Conservation (phyloP, 192 early-diverging fungal genomes). For the Rhizoclosmatium globosum region DNA sequence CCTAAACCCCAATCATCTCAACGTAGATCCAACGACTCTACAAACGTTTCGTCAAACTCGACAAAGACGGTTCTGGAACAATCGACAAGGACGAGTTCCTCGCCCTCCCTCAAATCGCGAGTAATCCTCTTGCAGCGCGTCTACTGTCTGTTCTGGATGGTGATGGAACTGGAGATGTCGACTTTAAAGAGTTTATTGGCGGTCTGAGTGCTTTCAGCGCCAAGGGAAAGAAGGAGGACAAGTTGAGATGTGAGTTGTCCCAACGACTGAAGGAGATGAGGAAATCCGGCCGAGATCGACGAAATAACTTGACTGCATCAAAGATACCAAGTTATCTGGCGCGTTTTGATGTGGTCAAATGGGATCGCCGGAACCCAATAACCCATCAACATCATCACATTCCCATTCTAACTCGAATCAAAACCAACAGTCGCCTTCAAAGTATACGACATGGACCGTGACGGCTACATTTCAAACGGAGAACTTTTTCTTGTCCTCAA, state of each 20-base stretch:
- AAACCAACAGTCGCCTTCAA: conserved; percentile 87
- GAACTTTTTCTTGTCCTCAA: conserved; percentile 98
- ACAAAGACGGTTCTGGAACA: conserved; percentile 95
- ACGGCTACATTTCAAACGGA: conserved; percentile 98
- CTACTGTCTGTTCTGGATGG: conserved; percentile 97
- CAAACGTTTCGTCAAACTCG: conserved; percentile 98
- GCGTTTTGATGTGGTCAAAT: too few species aligned
- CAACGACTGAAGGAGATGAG: too few species aligned
- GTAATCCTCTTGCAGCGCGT: conserved; percentile 95
- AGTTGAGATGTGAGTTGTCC: conserved; percentile 82
- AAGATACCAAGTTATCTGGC: too few species aligned
- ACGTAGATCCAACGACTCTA: conserved; percentile 92
- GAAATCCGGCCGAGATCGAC: too few species aligned
- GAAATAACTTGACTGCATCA: too few species aligned
- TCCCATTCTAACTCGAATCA: background rate
- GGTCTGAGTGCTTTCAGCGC: conserved; percentile 94
- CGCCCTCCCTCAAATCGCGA: conserved; percentile 94
- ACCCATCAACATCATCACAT: too few species aligned
- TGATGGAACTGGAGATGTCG: conserved; percentile 98
- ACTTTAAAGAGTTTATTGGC: conserved; percentile 98
- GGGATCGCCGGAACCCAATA: too few species aligned
- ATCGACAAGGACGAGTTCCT: conserved; percentile 99
- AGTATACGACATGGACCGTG: conserved; percentile 99
- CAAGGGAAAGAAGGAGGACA: conserved; percentile 94
- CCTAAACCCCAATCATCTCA: background rate